Evolutionary conservation across 2,329 filamentous ascomycete species (phyloP).

Genomic region (Penicillium sp.): DNA sequence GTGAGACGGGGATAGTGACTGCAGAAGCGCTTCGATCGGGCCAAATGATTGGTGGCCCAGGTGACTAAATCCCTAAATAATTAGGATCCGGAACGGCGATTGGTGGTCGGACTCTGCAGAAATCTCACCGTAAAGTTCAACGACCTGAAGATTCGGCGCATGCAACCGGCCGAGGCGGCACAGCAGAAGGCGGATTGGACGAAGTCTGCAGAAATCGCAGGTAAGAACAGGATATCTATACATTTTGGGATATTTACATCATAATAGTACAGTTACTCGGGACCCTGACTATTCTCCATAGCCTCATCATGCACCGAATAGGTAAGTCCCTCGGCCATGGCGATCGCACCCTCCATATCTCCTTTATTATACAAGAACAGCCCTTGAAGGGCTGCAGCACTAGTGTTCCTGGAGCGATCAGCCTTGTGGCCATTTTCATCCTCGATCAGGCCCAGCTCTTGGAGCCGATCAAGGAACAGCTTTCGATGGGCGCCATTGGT

Average conservation of each 20-base stretch:
- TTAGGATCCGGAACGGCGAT: constrained; percentile 1
- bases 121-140: constrained; percentile 16
- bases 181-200: not conserved
- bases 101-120: constrained; percentile 12
- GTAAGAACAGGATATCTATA: constrained; percentile 11
- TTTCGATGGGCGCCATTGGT: constrained; percentile 60
- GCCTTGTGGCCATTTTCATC: constrained; percentile 52
- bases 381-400: constrained; percentile 89
- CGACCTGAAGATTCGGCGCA: constrained; percentile 8
- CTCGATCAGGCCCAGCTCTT: constrained; percentile 69
- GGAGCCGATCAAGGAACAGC: constrained; percentile 70
- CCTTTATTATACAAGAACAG: constrained; percentile 95
- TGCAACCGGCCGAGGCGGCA: constrained; percentile 3
- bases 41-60: constrained; percentile 13
- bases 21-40: constrained; percentile 21
- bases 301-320: constrained; percentile 34
- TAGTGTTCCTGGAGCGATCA: constrained; percentile 59
- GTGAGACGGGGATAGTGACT: constrained; percentile 17
- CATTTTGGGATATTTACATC: constrained; percentile 26
- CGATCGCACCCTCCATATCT: constrained; percentile 81
- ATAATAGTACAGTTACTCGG: constrained; percentile 21
- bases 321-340: constrained; percentile 62
- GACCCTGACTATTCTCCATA: constrained; percentile 16
- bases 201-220: not conserved
- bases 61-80: not conserved